A percentile compares a stretch with the other conserved stretches of the same genome.
Evolutionary conservation across 441 rosid genomes (phyloP).

Genomic region (Erodium trifolium): DNA sequence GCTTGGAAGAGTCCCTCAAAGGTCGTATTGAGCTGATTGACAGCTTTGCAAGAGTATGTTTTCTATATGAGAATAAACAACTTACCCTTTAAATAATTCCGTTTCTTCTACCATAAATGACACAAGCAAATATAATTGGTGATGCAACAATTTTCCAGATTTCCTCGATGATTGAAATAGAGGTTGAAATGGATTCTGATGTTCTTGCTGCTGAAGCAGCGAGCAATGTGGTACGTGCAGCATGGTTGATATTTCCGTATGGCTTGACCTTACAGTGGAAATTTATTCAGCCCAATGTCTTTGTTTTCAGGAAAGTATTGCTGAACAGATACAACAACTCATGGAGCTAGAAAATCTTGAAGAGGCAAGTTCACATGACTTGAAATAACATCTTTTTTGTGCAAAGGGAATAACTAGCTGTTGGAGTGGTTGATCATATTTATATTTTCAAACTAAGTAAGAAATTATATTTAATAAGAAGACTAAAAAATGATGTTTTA

Average conservation of each 20-base stretch:
- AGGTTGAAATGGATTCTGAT: conserved; percentile 85
- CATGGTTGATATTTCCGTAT: conserved; percentile 15
- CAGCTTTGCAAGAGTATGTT: conserved; percentile 78
- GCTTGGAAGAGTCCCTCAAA: conserved; percentile 64
- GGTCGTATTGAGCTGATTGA: conserved; percentile 82
- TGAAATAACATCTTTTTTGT: neutral
- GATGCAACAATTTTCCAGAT: conserved; percentile 33
- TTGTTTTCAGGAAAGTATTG: conserved; percentile 56
- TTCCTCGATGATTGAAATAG: conserved; percentile 94
- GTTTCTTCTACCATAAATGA: conserved; percentile 11
- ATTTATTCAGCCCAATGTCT: conserved; percentile 9
- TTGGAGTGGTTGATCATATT: neutral
- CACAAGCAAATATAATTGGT: neutral
- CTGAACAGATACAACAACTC: conserved; percentile 76
- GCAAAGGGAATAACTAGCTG: too few species aligned
- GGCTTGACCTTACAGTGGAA: conserved; percentile 9
- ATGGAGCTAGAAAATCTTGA: conserved; percentile 96
- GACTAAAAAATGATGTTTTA: neutral
- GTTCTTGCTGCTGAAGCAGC: conserved; percentile 94
- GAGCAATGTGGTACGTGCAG: conserved; percentile 51
- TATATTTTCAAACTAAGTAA: neutral
- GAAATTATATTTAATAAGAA: neutral
- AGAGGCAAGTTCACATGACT: conserved; percentile 44
- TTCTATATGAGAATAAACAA: conserved; percentile 4
- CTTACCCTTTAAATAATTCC: neutral